Percentiles rank a stretch among this genome's conserved stretches.
Conservation (phyloP, 225 moss, liverwort and hornwort species). For the Rhytidiadelphus loreus region DNA sequence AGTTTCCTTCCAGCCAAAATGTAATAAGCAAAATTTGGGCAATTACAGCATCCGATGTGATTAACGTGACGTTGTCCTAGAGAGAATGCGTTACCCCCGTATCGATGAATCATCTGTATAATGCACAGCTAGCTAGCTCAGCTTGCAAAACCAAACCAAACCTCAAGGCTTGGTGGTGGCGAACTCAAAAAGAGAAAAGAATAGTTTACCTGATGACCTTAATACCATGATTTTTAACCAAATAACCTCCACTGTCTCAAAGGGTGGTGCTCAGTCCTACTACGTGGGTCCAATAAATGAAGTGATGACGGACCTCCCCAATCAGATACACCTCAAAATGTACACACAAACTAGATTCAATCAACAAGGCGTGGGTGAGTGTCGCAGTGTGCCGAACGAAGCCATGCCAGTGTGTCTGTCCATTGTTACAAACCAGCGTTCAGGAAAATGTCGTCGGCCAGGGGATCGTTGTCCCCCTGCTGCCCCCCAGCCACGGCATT, state of each 20-base stretch:
- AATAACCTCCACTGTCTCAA: conserved; percentile 15
- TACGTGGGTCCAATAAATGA: conserved; percentile 1
- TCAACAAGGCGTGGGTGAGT: background rate
- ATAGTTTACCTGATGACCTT: conserved; percentile 48
- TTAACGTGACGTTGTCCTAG: conserved; percentile 7
- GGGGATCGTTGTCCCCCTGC: conserved; percentile 25
- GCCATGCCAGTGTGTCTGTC: background rate
- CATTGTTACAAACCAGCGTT: conserved; percentile 65
- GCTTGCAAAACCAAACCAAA: conserved; percentile 11
- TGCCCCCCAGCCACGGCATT: background rate
- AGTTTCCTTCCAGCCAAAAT: conserved; percentile 11
- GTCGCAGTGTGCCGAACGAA: background rate
- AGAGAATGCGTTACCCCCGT: conserved; percentile 22
- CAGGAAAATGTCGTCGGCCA: conserved; percentile 78
- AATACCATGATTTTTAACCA: conserved; percentile 24
- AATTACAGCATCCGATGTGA: conserved; percentile 21
- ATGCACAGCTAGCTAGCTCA: conserved; percentile 30
- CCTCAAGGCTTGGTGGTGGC: background rate
- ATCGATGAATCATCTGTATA: conserved; percentile 37
- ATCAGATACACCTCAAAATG: conserved; percentile 34
- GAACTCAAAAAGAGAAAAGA: conserved; percentile 30
- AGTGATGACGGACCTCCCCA: conserved; percentile 9
- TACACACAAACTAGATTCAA: conserved; percentile 8
- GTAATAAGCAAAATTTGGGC: conserved; percentile 28
- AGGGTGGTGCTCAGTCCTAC: conserved; percentile 17